phyloP scores from a whole-genome alignment of 2,329 filamentous ascomycete species.

The Pestalotiopsis sp. region DNA sequence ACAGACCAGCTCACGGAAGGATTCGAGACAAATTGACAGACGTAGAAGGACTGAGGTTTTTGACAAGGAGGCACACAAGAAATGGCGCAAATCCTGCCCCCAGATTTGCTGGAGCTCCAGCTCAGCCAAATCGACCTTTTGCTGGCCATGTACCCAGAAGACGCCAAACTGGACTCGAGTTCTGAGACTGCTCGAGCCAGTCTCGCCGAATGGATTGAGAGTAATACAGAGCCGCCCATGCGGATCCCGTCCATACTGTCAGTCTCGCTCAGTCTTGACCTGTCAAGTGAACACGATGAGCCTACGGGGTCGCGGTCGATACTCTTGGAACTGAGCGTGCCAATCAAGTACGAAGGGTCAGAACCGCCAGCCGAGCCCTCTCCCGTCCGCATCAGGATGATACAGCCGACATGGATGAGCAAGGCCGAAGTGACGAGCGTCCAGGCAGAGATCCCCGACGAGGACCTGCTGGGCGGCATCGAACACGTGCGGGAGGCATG shows the following conservation, averaged over 20 bases:
- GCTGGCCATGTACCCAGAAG: conserved; percentile 51
- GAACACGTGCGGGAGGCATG: conserved; percentile 44
- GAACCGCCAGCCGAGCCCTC: conserved; percentile 38
- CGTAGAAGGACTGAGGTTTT: not conserved
- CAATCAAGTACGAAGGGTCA: conserved; percentile 25
- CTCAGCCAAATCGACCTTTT: conserved; percentile 54
- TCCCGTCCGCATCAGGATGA: conserved; percentile 41
- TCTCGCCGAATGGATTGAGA: not conserved
- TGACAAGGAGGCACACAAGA: not conserved
- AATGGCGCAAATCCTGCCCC: conserved; percentile 30
- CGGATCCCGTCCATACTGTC: not conserved
- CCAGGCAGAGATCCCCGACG: conserved; percentile 40
- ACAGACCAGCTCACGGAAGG: not conserved
- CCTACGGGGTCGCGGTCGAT: conserved; percentile 18
- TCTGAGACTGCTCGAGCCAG: conserved; percentile 5
- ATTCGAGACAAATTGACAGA: not conserved
- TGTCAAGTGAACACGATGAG: conserved; percentile 20
- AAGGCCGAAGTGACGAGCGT: conserved; percentile 46
- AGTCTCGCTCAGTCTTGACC: conserved; percentile 28
- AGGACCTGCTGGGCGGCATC: conserved; percentile 48
- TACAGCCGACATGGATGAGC: conserved; percentile 55
- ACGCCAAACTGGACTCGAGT: conserved; percentile 34
- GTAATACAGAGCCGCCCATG: not conserved
- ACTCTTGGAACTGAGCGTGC: conserved; percentile 38
- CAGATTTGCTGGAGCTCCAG: conserved; percentile 49